Base-by-base conservation (phyloP, 306 rosid genomes). In the Quercus cerris region DNA sequence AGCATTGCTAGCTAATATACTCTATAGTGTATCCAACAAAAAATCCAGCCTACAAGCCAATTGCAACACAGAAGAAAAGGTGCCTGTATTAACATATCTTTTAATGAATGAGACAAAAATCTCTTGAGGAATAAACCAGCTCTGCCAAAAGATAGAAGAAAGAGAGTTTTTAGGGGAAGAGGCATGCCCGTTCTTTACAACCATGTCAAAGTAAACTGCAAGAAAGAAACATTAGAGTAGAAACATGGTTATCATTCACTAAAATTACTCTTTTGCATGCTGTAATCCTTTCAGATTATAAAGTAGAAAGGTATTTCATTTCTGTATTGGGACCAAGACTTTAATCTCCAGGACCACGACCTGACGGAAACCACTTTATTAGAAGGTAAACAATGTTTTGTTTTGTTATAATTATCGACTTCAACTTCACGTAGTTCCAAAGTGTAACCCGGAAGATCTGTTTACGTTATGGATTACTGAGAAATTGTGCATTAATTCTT, bases 31-130 rank as follows among this genome's bases (percentile, higher is more conserved):
- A 33, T 33, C 38, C 38, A 33, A 33, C 5, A 33, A 33, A 0
- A 33, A 33, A 6, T 33, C 38, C 38, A 33, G 38, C 38, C 38
- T 1, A 33, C 7, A 33, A 33, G 38, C 38, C 96, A 75, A 83
- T 89, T 64, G 91, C 73, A 91, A 33, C 91, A 74, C 96, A 89
- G 75, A 86, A 89, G 93, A 91, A 91, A 77, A 91, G 86, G 71
- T 89, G 86, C 91, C 96, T 91, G 84, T 82, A 83, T n/a, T 55
- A 25, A n/a, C 74, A 74, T 69, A 41, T 67, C 13, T 64, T 73
- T 63, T 68, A 70, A 63, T 71, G 28, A 70, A 70, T 35, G 75
- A 71, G 71, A 38, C 49, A 19, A 70, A 33, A 58, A 20, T 19
- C 12, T n/a, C 22, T 70, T 18, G 38, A 75, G 64, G 71, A 56